A percentile compares a stretch with the other conserved stretches of the same genome.
Evolutionary conservation across 352 stramenopile genomes (phyloP).

Genomic region (Phytophthora kernoviae): DNA sequence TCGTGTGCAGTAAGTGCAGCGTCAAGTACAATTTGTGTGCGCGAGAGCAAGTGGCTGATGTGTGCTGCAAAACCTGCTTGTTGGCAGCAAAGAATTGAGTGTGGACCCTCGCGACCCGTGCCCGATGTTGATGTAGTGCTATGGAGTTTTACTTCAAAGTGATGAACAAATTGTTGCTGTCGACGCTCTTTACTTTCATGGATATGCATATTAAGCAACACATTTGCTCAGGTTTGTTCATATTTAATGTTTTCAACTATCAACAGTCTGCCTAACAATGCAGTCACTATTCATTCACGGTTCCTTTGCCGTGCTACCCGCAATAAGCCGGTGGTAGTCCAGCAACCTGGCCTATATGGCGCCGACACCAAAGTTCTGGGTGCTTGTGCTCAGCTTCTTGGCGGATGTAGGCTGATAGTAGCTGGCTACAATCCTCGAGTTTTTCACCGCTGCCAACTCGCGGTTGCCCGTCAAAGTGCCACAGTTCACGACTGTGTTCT

Average conservation of each 20-base stretch:
- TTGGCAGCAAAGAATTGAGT: constrained; percentile 40
- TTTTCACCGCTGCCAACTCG: not conserved
- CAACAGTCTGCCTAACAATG: too few relatives aligned
- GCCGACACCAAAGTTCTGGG: too few relatives aligned
- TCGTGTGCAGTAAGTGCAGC: constrained; percentile 57
- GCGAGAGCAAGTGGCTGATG: constrained; percentile 38
- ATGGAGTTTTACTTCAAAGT: constrained; percentile 1
- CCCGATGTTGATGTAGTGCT: constrained; percentile 38
- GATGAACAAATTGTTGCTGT: constrained; percentile 47
- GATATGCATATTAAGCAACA: constrained; percentile 25
- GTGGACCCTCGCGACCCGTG: constrained; percentile 63
- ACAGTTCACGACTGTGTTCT: not conserved
- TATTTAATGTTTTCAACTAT: too few relatives aligned
- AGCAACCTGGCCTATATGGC: too few relatives aligned
- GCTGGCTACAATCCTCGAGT: not conserved
- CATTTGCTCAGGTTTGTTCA: too few relatives aligned
- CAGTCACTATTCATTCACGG: too few relatives aligned
- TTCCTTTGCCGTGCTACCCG: too few relatives aligned
- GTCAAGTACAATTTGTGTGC: constrained; percentile 54
- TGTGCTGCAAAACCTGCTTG: constrained; percentile 60
- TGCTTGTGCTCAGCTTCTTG: too few relatives aligned
- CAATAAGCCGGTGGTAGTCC: too few relatives aligned
- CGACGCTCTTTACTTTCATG: constrained; percentile 24
- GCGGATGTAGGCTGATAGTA: too few relatives aligned
- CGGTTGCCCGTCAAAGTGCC: not conserved